Evolutionary conservation across 2,329 filamentous ascomycete species (phyloP).

Genomic region (Pestalotiopsis sp.): DNA sequence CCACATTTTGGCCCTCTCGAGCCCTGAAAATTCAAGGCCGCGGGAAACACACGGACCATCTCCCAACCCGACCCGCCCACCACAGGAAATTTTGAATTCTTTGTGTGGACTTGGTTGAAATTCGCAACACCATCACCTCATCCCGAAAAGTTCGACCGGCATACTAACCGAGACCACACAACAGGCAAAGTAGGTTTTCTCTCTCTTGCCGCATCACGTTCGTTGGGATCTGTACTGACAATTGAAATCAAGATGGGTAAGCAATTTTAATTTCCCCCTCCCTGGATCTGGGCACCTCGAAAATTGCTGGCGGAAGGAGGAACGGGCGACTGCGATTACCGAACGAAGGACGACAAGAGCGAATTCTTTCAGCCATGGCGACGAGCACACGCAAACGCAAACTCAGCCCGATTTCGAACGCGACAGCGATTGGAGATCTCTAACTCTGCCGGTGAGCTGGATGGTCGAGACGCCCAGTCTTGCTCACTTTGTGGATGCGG

Average conservation of each 20-base stretch:
- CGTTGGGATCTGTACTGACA: constrained; percentile 37
- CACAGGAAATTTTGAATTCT: constrained; percentile 12
- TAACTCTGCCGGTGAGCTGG: background rate
- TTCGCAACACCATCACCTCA: background rate
- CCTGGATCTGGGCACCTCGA: background rate
- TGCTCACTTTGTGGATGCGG: background rate
- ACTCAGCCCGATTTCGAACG: background rate
- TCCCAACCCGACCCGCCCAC: background rate
- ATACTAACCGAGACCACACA: constrained; percentile 12
- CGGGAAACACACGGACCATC: constrained; percentile 6
- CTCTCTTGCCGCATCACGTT: constrained; percentile 2
- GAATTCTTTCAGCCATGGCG: background rate
- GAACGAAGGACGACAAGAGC: background rate
- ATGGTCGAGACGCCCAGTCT: background rate
- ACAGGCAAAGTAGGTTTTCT: constrained; percentile 24
- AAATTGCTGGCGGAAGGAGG: constrained; percentile 4
- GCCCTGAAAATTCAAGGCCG: constrained; percentile 3
- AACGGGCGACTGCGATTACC: background rate
- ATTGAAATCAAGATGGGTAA: constrained; percentile 62
- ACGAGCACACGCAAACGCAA: background rate
- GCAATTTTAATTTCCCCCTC: constrained; percentile 29
- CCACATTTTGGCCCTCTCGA: background rate
- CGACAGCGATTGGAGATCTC: background rate
- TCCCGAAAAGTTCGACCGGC: constrained; percentile 10
- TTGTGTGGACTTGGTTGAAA: constrained; percentile 9